A percentile compares a stretch with the other conserved stretches of the same genome.
Evolutionary conservation across 352 stramenopile genomes (phyloP).

Genomic region (Globisporangium alternatum): DNA sequence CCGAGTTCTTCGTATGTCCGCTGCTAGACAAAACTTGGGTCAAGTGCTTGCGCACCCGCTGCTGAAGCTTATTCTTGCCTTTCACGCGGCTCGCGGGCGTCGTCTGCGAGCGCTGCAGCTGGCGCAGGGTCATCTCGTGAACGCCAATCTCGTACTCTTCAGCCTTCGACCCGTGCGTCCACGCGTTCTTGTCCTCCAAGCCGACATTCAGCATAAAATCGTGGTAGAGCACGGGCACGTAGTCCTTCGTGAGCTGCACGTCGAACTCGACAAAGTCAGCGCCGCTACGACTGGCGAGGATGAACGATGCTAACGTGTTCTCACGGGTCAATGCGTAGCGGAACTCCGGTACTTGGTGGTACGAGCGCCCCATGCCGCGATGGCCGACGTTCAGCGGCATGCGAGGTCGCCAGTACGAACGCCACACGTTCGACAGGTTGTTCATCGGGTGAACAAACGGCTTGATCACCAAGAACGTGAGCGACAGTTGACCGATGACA

Average conservation of each 20-base stretch:
- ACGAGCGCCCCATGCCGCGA: conserved; percentile 73
- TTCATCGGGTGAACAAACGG: conserved; percentile 58
- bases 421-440: conserved; percentile 52
- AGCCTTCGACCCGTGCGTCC: conserved; percentile 37
- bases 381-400: conserved; percentile 60
- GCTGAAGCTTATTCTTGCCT: conserved; percentile 30
- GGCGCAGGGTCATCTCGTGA: conserved; percentile 60
- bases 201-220: conserved; percentile 70
- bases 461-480: conserved; percentile 53
- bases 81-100: conserved; percentile 36
- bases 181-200: conserved; percentile 53
- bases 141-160: conserved; percentile 69
- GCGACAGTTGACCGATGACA: conserved; percentile 44
- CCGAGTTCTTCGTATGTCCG: conserved; percentile 3
- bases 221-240: conserved; percentile 75
- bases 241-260: conserved; percentile 78
- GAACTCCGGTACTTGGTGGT: conserved; percentile 60
- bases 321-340: conserved; percentile 64
- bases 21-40: conserved; percentile 35
- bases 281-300: conserved; percentile 59
- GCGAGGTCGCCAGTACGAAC: conserved; percentile 64
- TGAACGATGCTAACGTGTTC: conserved; percentile 75
- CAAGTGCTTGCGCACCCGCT: conserved; percentile 72
- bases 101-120: conserved; percentile 53
- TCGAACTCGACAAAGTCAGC: conserved; percentile 86